These are phyloP conservation scores for Ganoderma lucidum DNA, from an alignment of 1,284 basidiomycete genomes.

Conservation along the genomic window DNA sequence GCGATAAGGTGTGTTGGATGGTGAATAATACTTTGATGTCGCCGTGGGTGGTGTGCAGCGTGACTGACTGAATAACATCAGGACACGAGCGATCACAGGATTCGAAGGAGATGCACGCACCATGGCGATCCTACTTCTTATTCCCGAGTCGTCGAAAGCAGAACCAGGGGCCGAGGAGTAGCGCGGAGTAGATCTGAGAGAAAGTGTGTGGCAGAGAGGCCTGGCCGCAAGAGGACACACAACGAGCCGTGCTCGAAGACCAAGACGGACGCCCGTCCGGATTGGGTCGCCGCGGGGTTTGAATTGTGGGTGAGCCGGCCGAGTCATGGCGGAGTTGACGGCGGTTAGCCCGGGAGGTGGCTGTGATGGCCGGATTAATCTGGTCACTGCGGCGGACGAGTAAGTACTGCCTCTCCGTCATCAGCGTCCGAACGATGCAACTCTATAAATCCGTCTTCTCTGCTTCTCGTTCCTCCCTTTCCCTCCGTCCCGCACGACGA, in stretches of 20 bases:
- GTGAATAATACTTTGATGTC: constrained; percentile 86
- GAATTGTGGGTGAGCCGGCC: constrained; percentile 12
- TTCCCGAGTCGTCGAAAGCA: background rate
- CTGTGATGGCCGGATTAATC: constrained; percentile 12
- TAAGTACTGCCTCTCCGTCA: constrained; percentile 32
- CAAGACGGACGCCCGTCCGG: constrained; percentile 7
- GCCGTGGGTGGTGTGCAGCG: constrained; percentile 92
- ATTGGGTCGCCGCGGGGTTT: constrained; percentile 15
- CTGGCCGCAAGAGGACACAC: background rate
- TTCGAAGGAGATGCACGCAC: constrained; percentile 22
- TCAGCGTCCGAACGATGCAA: constrained; percentile 32
- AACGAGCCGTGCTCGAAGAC: constrained; percentile 8
- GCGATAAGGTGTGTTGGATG: constrained; percentile 22
- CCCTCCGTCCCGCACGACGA: constrained; percentile 26
- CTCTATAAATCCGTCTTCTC: constrained; percentile 34
- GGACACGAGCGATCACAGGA: constrained; percentile 10
- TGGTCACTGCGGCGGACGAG: constrained; percentile 13
- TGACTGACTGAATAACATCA: constrained; percentile 78
- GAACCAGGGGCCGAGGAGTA: background rate
- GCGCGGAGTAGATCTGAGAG: background rate
- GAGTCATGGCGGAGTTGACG: constrained; percentile 3
- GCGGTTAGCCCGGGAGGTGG: constrained; percentile 19
- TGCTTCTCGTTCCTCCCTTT: constrained; percentile 30
- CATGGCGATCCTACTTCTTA: constrained; percentile 17
- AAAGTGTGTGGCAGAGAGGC: no score